Evolutionary conservation across 1,284 basidiomycete genomes (phyloP).

Genomic region (Fomitopsis palustris): DNA sequence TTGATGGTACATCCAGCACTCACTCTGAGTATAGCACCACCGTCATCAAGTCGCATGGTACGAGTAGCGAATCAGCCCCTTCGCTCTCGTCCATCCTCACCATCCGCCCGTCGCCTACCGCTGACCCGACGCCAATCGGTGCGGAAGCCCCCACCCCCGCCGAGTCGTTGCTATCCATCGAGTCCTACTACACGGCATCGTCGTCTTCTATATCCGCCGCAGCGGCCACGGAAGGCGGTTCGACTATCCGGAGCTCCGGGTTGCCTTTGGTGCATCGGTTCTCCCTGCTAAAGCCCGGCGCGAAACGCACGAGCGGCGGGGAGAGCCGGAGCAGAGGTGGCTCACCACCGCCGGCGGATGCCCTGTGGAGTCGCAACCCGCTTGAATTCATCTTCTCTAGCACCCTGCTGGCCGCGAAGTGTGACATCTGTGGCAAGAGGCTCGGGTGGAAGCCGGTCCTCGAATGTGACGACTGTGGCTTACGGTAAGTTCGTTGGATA

Average conservation of each 20-base stretch:
- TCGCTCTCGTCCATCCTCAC: conserved; percentile 74
- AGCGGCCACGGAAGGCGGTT: conserved; percentile 70
- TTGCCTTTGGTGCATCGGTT: conserved; percentile 75
- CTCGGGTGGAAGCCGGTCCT: conserved; percentile 83
- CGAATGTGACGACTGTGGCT: conserved; percentile 86
- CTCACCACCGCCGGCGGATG: conserved; percentile 31
- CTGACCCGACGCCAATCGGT: conserved; percentile 19
- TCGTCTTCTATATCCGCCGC: conserved; percentile 54
- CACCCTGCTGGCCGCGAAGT: conserved; percentile 67
- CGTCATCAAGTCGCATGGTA: conserved; percentile 49
- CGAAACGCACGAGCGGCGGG: conserved; percentile 37
- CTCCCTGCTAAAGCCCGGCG: conserved; percentile 76
- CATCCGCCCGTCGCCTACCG: conserved; percentile 47
- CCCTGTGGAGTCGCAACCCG: conserved; percentile 70
- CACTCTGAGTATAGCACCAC: conserved; percentile 66
- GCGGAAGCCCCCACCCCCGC: conserved; percentile 25
- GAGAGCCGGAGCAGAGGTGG: conserved; percentile 21
- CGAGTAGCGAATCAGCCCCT: conserved; percentile 40
- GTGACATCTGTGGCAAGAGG: conserved; percentile 78
- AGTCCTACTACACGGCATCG: conserved; percentile 67
- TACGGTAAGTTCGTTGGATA: conserved; percentile 43
- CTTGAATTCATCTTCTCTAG: conserved; percentile 76
- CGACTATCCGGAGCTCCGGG: conserved; percentile 48
- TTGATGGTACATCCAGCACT: conserved; percentile 42
- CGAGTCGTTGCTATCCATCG: conserved; percentile 55